Percentiles rank a stretch among this genome's conserved stretches.
phyloP scores from a whole-genome alignment of 2,329 filamentous ascomycete genomes.

The Stemphylium lycopersici region DNA sequence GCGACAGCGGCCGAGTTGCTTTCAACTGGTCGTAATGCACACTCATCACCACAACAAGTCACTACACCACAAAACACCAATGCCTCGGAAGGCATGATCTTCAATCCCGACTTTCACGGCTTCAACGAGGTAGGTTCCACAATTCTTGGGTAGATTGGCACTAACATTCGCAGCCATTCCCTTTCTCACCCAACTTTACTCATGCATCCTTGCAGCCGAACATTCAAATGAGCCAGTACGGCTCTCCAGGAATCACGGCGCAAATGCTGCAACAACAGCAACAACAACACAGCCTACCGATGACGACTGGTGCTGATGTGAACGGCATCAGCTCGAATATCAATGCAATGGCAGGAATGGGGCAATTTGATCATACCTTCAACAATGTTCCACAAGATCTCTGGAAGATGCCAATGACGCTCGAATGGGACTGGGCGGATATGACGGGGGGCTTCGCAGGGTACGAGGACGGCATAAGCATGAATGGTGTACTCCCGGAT shows the following conservation, averaged over 20 bases:
- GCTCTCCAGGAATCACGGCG: conserved; percentile 40
- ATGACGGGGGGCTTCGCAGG: conserved; percentile 48
- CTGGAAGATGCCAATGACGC: conserved; percentile 93
- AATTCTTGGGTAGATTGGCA: neutral
- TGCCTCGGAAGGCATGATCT: conserved; percentile 34
- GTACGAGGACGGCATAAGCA: conserved; percentile 47
- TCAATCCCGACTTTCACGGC: conserved; percentile 45
- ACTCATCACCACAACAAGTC: conserved; percentile 35
- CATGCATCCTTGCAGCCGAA: conserved; percentile 45
- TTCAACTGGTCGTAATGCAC: conserved; percentile 36
- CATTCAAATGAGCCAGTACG: conserved; percentile 35
- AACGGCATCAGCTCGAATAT: conserved; percentile 34
- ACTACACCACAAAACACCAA: conserved; percentile 24
- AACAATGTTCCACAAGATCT: conserved; percentile 79
- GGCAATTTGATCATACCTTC: conserved; percentile 78
- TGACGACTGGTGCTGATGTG: conserved; percentile 29
- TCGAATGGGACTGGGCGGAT: conserved; percentile 84
- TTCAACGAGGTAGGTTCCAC: conserved; percentile 45
- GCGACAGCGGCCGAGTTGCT: conserved; percentile 45
- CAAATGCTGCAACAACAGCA: conserved; percentile 41
- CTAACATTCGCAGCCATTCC: conserved; percentile 43
- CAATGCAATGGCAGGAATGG: conserved; percentile 41
- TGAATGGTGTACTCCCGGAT: conserved; percentile 48
- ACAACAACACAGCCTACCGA: conserved; percentile 31
- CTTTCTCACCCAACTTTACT: conserved; percentile 49